phyloP scores from a whole-genome alignment of 2,329 filamentous ascomycete species.

The Colletotrichum caudatum region DNA sequence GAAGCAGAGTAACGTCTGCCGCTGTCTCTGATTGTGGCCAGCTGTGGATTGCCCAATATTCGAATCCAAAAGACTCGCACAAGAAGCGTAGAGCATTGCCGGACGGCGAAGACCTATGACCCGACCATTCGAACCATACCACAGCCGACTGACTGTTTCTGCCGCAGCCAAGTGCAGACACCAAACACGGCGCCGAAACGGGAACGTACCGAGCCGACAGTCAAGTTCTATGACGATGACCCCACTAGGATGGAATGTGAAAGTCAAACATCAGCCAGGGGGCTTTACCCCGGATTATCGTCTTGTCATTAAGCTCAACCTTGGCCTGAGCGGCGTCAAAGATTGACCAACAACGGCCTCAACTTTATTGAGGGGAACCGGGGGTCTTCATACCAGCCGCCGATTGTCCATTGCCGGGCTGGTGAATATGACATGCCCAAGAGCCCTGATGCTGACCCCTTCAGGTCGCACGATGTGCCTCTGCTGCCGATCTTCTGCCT shows the following conservation, averaged over 20 bases:
- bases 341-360: not conserved
- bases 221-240: constrained; percentile 34
- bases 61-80: not conserved
- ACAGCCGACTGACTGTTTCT: not conserved
- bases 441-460: not conserved
- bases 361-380: not conserved
- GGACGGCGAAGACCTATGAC: not conserved
- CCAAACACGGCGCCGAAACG: constrained; percentile 24
- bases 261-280: constrained; percentile 37
- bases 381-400: not conserved
- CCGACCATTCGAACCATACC: not conserved
- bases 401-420: not conserved
- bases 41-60: not conserved
- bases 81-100: not conserved
- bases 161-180: constrained; percentile 6
- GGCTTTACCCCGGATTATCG: constrained; percentile 42
- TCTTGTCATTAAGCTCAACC: constrained; percentile 40
- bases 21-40: not conserved
- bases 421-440: constrained; percentile 10
- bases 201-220: constrained; percentile 15
- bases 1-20: not conserved
- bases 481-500: constrained; percentile 38
- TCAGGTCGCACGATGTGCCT: constrained; percentile 45
- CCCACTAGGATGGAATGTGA: constrained; percentile 29
- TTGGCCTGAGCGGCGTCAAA: constrained; percentile 20